These are phyloP conservation scores for Leptographium wingfieldii DNA, from an alignment of 2,329 filamentous ascomycete genomes.

Conservation along the genomic window DNA sequence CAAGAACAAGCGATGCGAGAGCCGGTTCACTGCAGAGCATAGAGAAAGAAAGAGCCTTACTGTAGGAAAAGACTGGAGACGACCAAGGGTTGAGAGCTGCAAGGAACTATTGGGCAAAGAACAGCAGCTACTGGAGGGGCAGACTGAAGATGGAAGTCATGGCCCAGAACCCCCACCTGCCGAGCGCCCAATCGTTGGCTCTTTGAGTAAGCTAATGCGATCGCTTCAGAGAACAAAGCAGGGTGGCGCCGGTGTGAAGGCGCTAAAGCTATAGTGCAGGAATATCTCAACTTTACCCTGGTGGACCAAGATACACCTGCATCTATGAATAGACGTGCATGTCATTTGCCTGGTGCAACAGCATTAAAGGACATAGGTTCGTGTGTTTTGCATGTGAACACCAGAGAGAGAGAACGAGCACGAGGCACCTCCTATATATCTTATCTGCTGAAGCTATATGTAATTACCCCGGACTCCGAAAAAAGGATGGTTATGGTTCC, in stretches of 20 bases:
- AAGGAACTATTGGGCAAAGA: not conserved
- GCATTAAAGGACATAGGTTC: too few relatives aligned
- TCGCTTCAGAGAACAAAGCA: not conserved
- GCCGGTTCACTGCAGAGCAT: not conserved
- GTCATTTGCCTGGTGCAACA: too few relatives aligned
- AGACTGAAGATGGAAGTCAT: not conserved
- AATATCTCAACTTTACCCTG: not conserved
- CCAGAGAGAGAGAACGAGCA: too few relatives aligned
- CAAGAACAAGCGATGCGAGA: not conserved
- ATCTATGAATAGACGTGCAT: too few relatives aligned
- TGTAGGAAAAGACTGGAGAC: not conserved
- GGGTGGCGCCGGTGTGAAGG: not conserved
- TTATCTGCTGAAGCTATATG: not conserved
- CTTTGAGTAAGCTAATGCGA: not conserved
- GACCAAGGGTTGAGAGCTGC: not conserved
- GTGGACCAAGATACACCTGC: too few relatives aligned
- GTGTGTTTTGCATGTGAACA: too few relatives aligned
- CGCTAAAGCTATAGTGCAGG: not conserved
- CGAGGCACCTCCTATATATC: not conserved
- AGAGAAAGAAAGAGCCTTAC: not conserved
- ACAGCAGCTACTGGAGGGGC: not conserved
- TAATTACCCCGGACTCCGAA: too few relatives aligned
- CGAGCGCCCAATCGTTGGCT: not conserved
- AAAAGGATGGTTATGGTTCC: too few relatives aligned
- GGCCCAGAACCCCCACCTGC: not conserved